Conservation (phyloP, 345 rosid genomes). For the Rhizophora mangle region DNA sequence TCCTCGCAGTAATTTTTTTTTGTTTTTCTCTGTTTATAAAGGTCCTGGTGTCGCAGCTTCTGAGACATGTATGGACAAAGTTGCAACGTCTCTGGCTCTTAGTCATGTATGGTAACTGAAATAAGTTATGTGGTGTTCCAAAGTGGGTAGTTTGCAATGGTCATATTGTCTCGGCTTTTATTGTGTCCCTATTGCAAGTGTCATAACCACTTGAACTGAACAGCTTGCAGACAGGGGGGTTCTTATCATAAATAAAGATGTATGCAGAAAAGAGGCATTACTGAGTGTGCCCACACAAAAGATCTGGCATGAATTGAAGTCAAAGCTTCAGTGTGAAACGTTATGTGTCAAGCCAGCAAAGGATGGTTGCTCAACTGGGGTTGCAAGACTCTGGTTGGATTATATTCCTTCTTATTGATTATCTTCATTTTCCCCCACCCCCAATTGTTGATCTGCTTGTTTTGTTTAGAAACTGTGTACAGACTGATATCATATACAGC, state of each 20-base stretch:
- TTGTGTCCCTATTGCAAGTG: slow-evolving; percentile 9
- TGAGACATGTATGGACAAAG: slow-evolving; percentile 86
- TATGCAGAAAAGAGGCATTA: slow-evolving; percentile 57
- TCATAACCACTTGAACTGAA: slow-evolving; percentile 23
- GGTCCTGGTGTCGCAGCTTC: slow-evolving; percentile 90
- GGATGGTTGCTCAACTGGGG: slow-evolving; percentile 99
- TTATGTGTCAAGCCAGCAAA: slow-evolving; percentile 89
- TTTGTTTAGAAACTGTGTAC: neutral
- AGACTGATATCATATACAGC: neutral
- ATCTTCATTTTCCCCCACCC: no score
- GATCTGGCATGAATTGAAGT: slow-evolving; percentile 61
- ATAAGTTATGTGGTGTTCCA: neutral
- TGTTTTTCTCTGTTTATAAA: slow-evolving; percentile 26
- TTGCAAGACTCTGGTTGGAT: slow-evolving; percentile 83
- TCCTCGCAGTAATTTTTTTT: slow-evolving; percentile 6
- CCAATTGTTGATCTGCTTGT: neutral
- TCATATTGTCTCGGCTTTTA: neutral
- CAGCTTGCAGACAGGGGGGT: slow-evolving; percentile 76
- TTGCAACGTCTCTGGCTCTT: slow-evolving; percentile 76
- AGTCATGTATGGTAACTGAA: slow-evolving; percentile 51
- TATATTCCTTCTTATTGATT: slow-evolving; percentile 11
- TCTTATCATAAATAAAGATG: slow-evolving; percentile 81
- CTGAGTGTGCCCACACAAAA: slow-evolving; percentile 38
- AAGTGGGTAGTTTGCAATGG: neutral
- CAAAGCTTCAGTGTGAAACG: slow-evolving; percentile 69